A percentile compares a stretch with the other conserved stretches of the same genome.
These are phyloP conservation scores for Xylariales sp. DNA, from an alignment of 2,329 filamentous ascomycete genomes.

Conservation along the genomic window DNA sequence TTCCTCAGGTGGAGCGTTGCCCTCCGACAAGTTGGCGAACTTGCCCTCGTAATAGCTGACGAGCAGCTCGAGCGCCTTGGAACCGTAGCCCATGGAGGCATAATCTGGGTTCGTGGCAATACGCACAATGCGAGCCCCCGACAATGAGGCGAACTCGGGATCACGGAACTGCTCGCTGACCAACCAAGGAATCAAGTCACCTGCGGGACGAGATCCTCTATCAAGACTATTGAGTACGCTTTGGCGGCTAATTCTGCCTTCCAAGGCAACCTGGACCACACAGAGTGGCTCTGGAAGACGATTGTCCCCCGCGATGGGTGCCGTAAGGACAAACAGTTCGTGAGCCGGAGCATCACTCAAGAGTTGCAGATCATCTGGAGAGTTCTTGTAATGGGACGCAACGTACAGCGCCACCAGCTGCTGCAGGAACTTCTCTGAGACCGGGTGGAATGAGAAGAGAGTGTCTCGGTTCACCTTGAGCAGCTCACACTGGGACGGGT, in stretches of 20 bases:
- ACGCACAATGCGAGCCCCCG: conserved; percentile 84
- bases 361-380: conserved; percentile 51
- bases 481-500: conserved; percentile 87
- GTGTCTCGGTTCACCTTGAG: conserved; percentile 95
- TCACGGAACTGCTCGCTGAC: conserved; percentile 98
- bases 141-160: conserved; percentile 89
- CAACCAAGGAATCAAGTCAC: conserved; percentile 89
- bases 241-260: conserved; percentile 90
- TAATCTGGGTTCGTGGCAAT: conserved; percentile 98
- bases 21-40: conserved; percentile 79
- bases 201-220: conserved; percentile 81
- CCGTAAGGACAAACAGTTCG: conserved; percentile 90
- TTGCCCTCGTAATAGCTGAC: conserved; percentile 93
- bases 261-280: conserved; percentile 88
- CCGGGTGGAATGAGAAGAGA: conserved; percentile 94
- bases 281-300: conserved; percentile 89
- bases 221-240: conserved; percentile 88
- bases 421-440: conserved; percentile 94
- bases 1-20: conserved; percentile 48
- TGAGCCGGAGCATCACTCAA: conserved; percentile 98
- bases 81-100: conserved; percentile 86
- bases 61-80: conserved; percentile 80
- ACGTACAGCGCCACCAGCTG: conserved; percentile 98
- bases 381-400: conserved; percentile 83
- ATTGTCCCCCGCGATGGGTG: conserved; percentile 73